Evolutionary conservation across 768 basidiomycete species (phyloP), one percentile per base, ranked within the genome.

Genomic region (Boletus rubropictus): DNA sequence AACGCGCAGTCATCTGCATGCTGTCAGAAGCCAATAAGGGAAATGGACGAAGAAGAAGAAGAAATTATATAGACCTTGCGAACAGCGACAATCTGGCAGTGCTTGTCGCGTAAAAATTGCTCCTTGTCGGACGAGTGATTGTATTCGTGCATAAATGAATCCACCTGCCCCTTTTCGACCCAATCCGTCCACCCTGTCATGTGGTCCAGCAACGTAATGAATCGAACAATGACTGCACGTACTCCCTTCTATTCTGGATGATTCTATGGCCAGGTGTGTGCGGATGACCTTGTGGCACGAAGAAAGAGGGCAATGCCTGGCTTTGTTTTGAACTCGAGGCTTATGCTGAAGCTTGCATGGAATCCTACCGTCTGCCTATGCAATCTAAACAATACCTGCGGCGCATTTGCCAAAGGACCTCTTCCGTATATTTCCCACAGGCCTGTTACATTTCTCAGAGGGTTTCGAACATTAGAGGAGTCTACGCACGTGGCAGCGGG

Each of bases 401-500:
- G 20, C 35, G 47, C 2, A 42, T 20, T 10, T 9, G 2, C 47
- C 47, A 42, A 14, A 17, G 21, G n/a, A n/a, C n/a, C n/a, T n/a
- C n/a, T n/a, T n/a, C n/a, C n/a, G n/a, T n/a, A n/a, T n/a, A n/a
- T n/a, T n/a, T n/a, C n/a, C n/a, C n/a, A n/a, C n/a, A n/a, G n/a
- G n/a, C n/a, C n/a, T n/a, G n/a, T n/a, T n/a, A n/a, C n/a, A n/a
- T n/a, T n/a, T n/a, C n/a, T n/a, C n/a, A n/a, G n/a, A n/a, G n/a
- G n/a, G n/a, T n/a, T n/a, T n/a, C n/a, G n/a, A n/a, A n/a, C n/a
- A n/a, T n/a, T n/a, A n/a, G n/a, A 20, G 3, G n/a, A 18, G 12
- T 8, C 27, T 14, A 25, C 39, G 22, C 18, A 51, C 45, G 15
- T 46, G 40, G n/a, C 45, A 77, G 20, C 40, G 41, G 3, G 39